Conservation (phyloP, 306 rosid species). For the Quercus bicolor region DNA sequence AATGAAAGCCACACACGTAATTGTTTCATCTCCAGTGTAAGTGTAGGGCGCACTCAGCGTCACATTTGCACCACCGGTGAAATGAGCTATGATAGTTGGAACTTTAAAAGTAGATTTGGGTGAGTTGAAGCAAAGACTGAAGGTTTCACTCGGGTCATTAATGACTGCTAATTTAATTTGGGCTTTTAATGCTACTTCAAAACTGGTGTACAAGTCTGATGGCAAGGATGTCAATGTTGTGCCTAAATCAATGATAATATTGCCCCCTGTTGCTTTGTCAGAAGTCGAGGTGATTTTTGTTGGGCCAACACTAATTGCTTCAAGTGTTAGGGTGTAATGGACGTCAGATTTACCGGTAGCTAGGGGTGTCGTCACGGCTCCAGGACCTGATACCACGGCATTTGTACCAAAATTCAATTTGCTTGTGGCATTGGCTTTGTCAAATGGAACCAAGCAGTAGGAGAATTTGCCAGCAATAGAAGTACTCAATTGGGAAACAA, state of each 20-base stretch:
- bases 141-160: too few relatives aligned
- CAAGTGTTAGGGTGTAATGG: conserved; percentile 15
- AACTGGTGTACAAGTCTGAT: not conserved
- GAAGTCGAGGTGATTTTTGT: not conserved
- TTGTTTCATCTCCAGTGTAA: conserved; percentile 7
- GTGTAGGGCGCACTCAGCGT: conserved; percentile 17
- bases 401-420: conserved; percentile 25
- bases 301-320: conserved; percentile 27
- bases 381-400: conserved; percentile 23
- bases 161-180: not conserved
- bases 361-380: conserved; percentile 27
- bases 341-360: not conserved
- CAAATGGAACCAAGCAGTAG: conserved; percentile 41
- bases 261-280: not conserved
- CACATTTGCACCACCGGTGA: conserved; percentile 31
- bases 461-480: conserved; percentile 39
- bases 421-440: not conserved
- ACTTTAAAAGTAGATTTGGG: not conserved
- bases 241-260: conserved; percentile 44
- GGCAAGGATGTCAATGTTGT: conserved; percentile 30
- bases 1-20: conserved; percentile 42
- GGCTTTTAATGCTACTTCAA: conserved; percentile 16
- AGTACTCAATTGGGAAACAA: conserved; percentile 30
- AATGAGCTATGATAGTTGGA: conserved; percentile 34
- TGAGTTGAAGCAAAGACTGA: conserved; percentile 22